Evolutionary conservation across 805 yeast genomes (phyloP), one percentile per base, ranked within the genome.

Genomic region (Hanseniaspora mollemarum): DNA sequence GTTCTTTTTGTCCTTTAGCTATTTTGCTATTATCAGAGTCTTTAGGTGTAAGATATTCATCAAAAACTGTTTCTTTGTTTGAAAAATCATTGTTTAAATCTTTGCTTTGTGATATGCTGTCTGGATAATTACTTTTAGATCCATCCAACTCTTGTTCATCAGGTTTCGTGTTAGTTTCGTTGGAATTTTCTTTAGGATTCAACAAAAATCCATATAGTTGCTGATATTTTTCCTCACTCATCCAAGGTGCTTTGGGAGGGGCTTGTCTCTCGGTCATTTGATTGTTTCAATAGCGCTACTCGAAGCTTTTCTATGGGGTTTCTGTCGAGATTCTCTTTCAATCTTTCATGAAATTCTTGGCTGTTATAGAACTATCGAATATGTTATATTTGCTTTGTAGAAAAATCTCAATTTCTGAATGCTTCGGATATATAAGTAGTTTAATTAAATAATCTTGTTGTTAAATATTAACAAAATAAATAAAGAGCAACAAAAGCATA

Each of bases 171-270:
- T 46, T 31, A n/a, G 21, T 21, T 18, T 40, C 45, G 33, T 51
- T 50, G 8, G 24, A 46, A 33, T 24, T 53, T 43, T 46, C 39
- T 52, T 37, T 55, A 55, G 15, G 36, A 42, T 26, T 52, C 37
- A 52, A 49, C 46, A 51, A 33, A 26, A 44, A 50, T 22, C 62
- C 61, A 55, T 63, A 62, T 51, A 63, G 61, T 39, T 57, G 56
- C 55, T 65, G 64, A 50, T 63, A 63, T 46, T 65, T 67, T 52
- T 64, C 66, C 46, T 66, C 65, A 46, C 67, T 62, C 69, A 65
- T 65, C 64, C 67, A 62, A 42, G 62, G 60, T 42, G 69, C 67
- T 46, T 64, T 66, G 22, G 64, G 67, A 26, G 67, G 67, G 39
- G 51, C 58, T 15, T 39, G 18, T 39, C 25, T 29, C 13, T 5